Conservation (phyloP, 2,329 filamentous ascomycete species). For the Beauveria bassiana region DNA sequence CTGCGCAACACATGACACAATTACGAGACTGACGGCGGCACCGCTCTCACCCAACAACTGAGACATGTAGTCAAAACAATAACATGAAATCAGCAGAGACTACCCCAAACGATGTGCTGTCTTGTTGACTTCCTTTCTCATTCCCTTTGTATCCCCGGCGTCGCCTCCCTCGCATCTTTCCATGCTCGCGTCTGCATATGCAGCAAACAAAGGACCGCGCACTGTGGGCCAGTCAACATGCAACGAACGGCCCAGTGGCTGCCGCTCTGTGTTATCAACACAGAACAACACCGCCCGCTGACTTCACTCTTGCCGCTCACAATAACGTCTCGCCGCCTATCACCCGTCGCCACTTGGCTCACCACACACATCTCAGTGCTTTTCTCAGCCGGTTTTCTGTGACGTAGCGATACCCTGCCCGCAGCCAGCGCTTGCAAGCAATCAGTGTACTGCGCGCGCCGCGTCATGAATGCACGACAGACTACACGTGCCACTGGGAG, state of each 20-base stretch:
- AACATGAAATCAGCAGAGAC: no score
- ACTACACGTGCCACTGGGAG: background rate
- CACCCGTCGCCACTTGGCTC: background rate
- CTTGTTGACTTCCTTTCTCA: background rate
- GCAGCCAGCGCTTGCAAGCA: background rate
- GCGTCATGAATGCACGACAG: constrained; percentile 1
- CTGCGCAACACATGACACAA: no score
- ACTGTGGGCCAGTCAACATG: background rate
- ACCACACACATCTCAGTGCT: background rate
- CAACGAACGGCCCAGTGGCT: background rate
- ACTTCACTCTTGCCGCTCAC: background rate
- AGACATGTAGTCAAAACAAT: no score
- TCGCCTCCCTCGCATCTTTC: no score
- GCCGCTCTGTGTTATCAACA: background rate
- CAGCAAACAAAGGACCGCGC: background rate
- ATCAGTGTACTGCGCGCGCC: background rate
- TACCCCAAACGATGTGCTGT: no score
- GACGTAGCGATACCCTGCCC: background rate
- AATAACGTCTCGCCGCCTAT: background rate
- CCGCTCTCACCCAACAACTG: no score
- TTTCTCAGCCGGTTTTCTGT: background rate
- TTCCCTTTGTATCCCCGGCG: background rate
- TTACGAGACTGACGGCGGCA: no score
- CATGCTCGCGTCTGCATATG: background rate
- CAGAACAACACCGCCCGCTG: background rate